Evolutionary conservation across 192 early-diverging fungal genomes (phyloP).

Genomic region (Mortierella alpina): DNA sequence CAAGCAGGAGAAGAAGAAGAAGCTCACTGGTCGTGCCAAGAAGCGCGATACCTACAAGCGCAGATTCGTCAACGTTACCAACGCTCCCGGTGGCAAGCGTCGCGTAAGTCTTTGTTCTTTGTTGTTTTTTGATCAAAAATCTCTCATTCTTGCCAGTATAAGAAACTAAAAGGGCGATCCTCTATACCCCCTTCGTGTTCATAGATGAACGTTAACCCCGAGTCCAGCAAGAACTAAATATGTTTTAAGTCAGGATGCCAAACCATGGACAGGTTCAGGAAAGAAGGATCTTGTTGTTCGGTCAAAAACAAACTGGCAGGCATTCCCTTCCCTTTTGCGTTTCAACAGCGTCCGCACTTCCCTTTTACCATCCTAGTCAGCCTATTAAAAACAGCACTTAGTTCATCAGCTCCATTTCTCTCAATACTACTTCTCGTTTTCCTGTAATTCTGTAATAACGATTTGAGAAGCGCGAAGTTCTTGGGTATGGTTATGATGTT

Average conservation of each 20-base stretch:
- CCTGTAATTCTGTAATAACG: too few species aligned
- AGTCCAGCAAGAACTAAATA: slow-evolving; percentile 56
- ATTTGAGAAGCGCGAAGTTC: too few species aligned
- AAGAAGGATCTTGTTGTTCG: too few species aligned
- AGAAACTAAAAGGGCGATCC: background rate
- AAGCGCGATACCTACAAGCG: slow-evolving; percentile 97
- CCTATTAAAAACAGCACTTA: too few species aligned
- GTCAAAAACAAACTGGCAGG: too few species aligned
- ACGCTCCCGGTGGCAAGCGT: slow-evolving; percentile 89
- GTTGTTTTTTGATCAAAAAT: background rate
- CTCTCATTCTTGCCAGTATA: background rate
- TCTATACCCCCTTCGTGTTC: background rate
- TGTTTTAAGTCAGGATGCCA: background rate
- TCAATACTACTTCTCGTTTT: too few species aligned
- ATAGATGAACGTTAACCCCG: slow-evolving; percentile 57
- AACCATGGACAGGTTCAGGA: too few species aligned
- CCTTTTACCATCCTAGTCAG: too few species aligned
- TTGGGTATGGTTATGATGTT: too few species aligned
- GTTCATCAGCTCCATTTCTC: too few species aligned
- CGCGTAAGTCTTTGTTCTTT: slow-evolving; percentile 63
- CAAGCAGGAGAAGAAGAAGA: slow-evolving; percentile 97
- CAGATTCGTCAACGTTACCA: slow-evolving; percentile 96
- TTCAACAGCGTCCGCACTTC: too few species aligned
- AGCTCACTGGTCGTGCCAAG: slow-evolving; percentile 89
- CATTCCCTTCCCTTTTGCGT: too few species aligned